Percentiles rank a stretch among this genome's conserved stretches.
Conservation (phyloP, 108 stramenopile species). For the Hondaea fermentalgiana region DNA sequence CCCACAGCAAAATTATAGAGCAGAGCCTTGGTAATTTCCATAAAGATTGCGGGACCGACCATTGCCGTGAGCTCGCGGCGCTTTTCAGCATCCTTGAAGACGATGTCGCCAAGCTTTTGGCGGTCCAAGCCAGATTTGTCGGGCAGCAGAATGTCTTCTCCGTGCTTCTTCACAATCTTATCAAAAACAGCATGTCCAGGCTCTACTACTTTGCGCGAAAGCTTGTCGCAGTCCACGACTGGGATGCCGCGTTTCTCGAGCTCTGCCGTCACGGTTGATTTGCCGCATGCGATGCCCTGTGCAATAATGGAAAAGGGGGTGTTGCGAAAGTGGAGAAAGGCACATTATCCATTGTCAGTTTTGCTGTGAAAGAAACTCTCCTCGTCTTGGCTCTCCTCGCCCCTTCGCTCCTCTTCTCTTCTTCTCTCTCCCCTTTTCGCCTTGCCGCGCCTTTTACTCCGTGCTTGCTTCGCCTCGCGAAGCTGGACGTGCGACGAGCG, state of each 20-base stretch:
- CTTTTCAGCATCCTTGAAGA: neutral
- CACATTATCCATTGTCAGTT: too few species aligned
- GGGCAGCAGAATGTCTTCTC: neutral
- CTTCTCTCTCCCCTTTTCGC: too few species aligned
- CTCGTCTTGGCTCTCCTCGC: too few species aligned
- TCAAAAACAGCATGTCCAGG: neutral
- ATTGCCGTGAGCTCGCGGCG: neutral
- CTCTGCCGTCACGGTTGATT: neutral
- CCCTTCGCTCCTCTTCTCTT: too few species aligned
- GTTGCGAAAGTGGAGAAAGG: too few species aligned
- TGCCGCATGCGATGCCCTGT: slow-evolving; percentile 11
- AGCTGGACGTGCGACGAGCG: too few species aligned
- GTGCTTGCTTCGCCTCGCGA: too few species aligned
- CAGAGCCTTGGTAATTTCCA: neutral
- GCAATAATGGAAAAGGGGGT: neutral
- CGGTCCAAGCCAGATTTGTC: neutral
- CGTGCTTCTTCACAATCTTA: neutral
- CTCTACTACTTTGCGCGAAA: neutral
- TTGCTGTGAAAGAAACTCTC: too few species aligned
- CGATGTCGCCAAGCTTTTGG: neutral
- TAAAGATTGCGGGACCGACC: neutral
- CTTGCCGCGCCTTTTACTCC: too few species aligned
- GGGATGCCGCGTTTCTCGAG: neutral
- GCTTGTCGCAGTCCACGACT: neutral
- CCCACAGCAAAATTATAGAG: neutral